Base-by-base conservation (phyloP, 2,329 filamentous ascomycete species). In the Aspergillus chevalieri region DNA sequence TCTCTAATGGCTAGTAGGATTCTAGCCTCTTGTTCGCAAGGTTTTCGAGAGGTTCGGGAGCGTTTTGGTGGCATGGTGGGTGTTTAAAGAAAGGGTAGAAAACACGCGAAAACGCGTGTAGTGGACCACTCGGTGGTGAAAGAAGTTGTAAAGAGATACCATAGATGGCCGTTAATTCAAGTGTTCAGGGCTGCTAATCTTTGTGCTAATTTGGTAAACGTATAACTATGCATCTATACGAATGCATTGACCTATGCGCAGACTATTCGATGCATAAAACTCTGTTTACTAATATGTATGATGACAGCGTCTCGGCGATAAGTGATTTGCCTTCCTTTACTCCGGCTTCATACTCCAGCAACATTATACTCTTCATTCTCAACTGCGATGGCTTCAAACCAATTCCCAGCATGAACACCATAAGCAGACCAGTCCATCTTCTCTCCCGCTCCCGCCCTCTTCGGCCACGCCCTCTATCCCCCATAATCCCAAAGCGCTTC, bases 401-500 rank as follows among this genome's bases (percentile, higher is more conserved):
- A 5, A 22, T 12, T 4, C 1, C 7, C 38, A 12, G 8, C 38
- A 41, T 41, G 38, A 41, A 15, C 15, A 41, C 15, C 17, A 9
- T 41, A 3, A 41, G 15, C 19, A 41, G 38, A 6, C 38, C 17
- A 41, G 10, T 21, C 4, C 38, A 12, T 4, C 19, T 41, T 3
- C 38, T 41, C 10, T 41, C 15, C 9, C 38, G 17, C 5, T 12
- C 38, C 5, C 38, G 15, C 17, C 17, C 38, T 1, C 4, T 41
- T 19, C 17, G 9, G 6, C 10, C 10, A 15, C 15, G 3, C 7
- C 19, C 17, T 19, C 10, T 12, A 21, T 12, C 10, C 3, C 38
- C 38, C 17, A 15, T 41, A 15, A 41, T 41, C 39, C 41, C 52
- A 5, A 62, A 53, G 45, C 72, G 74, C 34, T 56, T 45, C 46